Percentiles rank a stretch among this genome's conserved stretches.
These are phyloP conservation scores for Cryomyces antarcticus DNA, from an alignment of 495 filamentous ascomycete species.

Conservation along the genomic window DNA sequence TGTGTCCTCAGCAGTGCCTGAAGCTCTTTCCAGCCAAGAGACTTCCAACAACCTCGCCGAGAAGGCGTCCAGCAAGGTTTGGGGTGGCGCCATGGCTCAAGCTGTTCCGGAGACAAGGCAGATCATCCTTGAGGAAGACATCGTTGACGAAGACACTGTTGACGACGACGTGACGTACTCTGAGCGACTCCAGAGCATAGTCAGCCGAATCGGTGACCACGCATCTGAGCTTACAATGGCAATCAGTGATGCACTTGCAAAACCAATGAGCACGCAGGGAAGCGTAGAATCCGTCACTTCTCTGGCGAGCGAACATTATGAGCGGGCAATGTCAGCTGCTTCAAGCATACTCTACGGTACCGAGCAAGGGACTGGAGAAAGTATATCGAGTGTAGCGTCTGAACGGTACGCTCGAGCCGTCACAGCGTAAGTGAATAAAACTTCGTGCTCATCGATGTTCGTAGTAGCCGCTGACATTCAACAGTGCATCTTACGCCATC, in stretches of 20 bases:
- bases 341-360: constrained; percentile 38
- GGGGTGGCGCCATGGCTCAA: constrained; percentile 35
- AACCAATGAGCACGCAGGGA: constrained; percentile 17
- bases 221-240: constrained; percentile 31
- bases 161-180: constrained; percentile 28
- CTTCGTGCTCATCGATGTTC: neutral
- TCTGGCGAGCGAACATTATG: constrained; percentile 34
- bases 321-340: constrained; percentile 33
- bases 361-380: constrained; percentile 27
- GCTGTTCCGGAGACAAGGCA: constrained; percentile 24
- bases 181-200: constrained; percentile 29
- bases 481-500: constrained; percentile 37
- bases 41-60: constrained; percentile 2
- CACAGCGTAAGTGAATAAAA: constrained; percentile 29
- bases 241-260: constrained; percentile 31
- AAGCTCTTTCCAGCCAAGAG: constrained; percentile 3
- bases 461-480: constrained; percentile 3
- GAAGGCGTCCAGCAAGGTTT: constrained; percentile 24
- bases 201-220: constrained; percentile 27
- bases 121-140: constrained; percentile 32
- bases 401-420: constrained; percentile 38
- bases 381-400: constrained; percentile 28
- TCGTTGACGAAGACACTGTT: constrained; percentile 30
- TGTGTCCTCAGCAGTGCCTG: neutral
- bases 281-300: constrained; percentile 25